Percentiles rank a stretch among this genome's conserved stretches.
Conservation (phyloP, 108 stramenopile species). For the Discostella stelligeroides region DNA sequence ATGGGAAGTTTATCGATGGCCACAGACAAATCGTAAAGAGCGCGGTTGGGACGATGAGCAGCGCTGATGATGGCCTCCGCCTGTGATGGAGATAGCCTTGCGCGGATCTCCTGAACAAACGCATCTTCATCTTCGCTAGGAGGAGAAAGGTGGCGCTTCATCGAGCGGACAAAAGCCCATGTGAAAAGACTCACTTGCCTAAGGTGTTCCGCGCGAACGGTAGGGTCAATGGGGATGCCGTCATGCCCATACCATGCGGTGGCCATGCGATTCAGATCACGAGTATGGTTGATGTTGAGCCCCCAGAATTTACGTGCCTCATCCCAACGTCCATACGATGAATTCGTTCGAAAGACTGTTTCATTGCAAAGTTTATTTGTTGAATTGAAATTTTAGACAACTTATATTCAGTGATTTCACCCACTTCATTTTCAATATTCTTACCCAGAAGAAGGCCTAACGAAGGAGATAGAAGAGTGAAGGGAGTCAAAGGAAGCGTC, state of each 20-base stretch:
- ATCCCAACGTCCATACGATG: constrained; percentile 81
- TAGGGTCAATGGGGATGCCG: constrained; percentile 31
- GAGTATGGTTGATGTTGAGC: constrained; percentile 80
- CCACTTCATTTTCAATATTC: constrained; percentile 7
- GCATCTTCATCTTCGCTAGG: constrained; percentile 68
- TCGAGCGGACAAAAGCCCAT: constrained; percentile 75
- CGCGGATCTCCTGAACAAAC: constrained; percentile 53
- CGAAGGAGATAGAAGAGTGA: constrained; percentile 66
- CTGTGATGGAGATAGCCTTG: constrained; percentile 59
- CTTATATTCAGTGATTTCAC: too few species aligned
- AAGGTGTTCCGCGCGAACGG: constrained; percentile 55
- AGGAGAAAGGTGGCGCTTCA: constrained; percentile 79
- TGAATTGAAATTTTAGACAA: background rate
- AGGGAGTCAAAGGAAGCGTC: constrained; percentile 63
- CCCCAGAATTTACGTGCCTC: constrained; percentile 86
- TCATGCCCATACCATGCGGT: constrained; percentile 65
- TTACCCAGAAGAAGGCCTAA: constrained; percentile 75
- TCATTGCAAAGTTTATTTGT: background rate
- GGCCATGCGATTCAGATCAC: constrained; percentile 71
- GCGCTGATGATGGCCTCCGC: constrained; percentile 64
- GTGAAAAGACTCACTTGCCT: constrained; percentile 56
- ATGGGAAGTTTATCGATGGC: constrained; percentile 82
- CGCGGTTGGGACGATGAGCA: constrained; percentile 77
- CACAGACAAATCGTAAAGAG: constrained; percentile 65
- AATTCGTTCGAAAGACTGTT: constrained; percentile 83